Evolutionary conservation across 768 basidiomycete genomes (phyloP), one percentile per base, ranked within the genome.

Genomic region (Gymnopilus dilepis): DNA sequence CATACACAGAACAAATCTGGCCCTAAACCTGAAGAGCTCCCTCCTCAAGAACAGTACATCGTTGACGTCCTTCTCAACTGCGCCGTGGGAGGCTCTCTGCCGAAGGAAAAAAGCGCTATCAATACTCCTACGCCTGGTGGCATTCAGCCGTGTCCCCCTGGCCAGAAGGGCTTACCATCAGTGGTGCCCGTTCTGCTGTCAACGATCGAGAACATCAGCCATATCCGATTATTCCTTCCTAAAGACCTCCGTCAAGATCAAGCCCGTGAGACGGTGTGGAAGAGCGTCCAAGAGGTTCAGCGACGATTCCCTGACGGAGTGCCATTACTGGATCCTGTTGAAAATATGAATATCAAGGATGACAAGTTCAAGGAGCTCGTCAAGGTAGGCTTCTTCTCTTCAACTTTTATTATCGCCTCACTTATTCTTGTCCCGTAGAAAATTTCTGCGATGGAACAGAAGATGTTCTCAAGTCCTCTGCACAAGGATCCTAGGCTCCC

Each of bases 321-420:
- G 58, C 78, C 91, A 0, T 76, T 96, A 7, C 81, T 99, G 11
- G 97, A 99, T 71, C 97, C 97, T 0, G 80, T 99, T 28, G 83
- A 92, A 69, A 94, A 98, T 72, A 95, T 99, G 95, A 89, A 88
- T 9, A 97, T 99, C 73, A 94, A 91, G 60, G 97, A 99, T 67
- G 92, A 93, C 34, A 94, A 92, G 67, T 99, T 99, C 78, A 86
- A 86, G 69, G 86, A 88, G 50, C 83, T 99, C 0, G 84, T 98
- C 57, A 85, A 92, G 77, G 96, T 95, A 62, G 59, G 11, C 56
- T 19, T n/a, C 40, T 41, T 56, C 17, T 13, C 13, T 41, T 21
- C 76, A 70, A 21, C 56, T 4, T 38, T 24, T 21, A 51, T 11
- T 19, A 28, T 38, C 17, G n/a, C 9, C 3, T 13, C 9, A 30